Percentiles rank a stretch among this genome's conserved stretches.
phyloP scores from a whole-genome alignment of 1,139 yeast species.

The Geotrichum europaeum region DNA sequence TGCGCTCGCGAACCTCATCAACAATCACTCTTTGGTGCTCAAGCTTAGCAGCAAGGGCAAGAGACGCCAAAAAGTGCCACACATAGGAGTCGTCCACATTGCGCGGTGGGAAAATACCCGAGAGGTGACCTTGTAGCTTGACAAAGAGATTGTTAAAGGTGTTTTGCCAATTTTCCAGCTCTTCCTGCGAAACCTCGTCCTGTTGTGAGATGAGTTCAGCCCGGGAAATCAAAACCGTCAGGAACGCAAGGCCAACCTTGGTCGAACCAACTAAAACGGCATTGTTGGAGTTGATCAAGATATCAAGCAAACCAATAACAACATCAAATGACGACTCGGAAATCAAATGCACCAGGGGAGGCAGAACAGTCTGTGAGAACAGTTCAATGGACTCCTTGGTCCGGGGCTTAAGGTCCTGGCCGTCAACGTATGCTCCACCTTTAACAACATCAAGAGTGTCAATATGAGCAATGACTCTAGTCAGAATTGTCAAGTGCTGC shows the following conservation, averaged over 20 bases:
- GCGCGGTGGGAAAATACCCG: conserved; percentile 75
- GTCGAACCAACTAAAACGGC: conserved; percentile 68
- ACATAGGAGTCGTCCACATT: conserved; percentile 75
- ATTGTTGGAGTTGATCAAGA: conserved; percentile 53
- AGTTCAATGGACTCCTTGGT: conserved; percentile 64
- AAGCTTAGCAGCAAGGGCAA: conserved; percentile 86
- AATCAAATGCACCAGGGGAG: conserved; percentile 76
- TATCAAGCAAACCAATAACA: conserved; percentile 73
- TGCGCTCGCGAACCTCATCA: conserved; percentile 90
- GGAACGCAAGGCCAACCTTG: conserved; percentile 77
- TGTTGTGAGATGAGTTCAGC: conserved; percentile 92
- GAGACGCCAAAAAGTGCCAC: conserved; percentile 95
- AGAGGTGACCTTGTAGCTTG: conserved; percentile 69
- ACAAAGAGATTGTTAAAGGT: conserved; percentile 81
- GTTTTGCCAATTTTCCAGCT: conserved; percentile 66
- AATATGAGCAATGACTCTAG: conserved; percentile 74
- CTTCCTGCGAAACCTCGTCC: conserved; percentile 40
- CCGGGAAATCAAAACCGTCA: conserved; percentile 83
- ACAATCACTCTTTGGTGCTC: conserved; percentile 92
- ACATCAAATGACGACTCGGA: conserved; percentile 79
- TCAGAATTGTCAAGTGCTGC: conserved; percentile 71
- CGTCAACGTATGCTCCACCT: conserved; percentile 70
- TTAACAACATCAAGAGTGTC: conserved; percentile 75
- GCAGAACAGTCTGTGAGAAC: conserved; percentile 77
- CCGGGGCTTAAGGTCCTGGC: conserved; percentile 41